Base-by-base conservation (phyloP, 805 yeast genomes). In the Vanderwaltozyma polyspora region DNA sequence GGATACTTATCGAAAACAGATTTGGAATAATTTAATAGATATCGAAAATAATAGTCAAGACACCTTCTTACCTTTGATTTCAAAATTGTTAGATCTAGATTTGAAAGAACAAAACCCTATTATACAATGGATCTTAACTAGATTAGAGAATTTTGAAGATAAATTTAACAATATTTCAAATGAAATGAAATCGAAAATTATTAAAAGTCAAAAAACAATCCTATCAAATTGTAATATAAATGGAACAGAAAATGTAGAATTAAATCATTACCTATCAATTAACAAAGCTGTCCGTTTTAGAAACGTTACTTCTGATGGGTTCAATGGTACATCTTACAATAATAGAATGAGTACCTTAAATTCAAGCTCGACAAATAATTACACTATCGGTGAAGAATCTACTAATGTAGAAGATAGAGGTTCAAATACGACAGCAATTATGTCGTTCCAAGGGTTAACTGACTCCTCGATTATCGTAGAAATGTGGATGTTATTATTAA, bases 401-500 rank as follows among this genome's bases (percentile, higher is more conserved):
- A 21, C 21, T 26, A 21, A 16, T 5, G 9, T n/a, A 9, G 25
- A 21, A 5, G 15, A 7, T 10, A 6, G 12, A 9, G 19, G 2
- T 8, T 28, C 15, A 6, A 26, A 29, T 21, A 5, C 14, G 14
- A 22, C 12, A 6, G 25, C 10, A 17, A 12, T 29, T 5, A 15
- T 33, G 2, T 4, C 31, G 3, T 19, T 22, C 13, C 25, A 24
- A 11, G 62, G 57, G 14, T 37, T 67, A 14, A 55, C 64, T 3
- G 83, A 77, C 45, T 57, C 73, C n/a, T 69, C 76, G 1, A 62
- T 70, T 19, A 60, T 76, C 16, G 58, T 68, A 17, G 79, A 75
- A 39, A 65, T 73, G 62, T 78, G 85, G 85, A 48, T 67, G n/a
- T 55, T 66, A 25, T 48, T 72, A 10, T 47, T 55, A 28, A 65